Conservation (phyloP, 352 stramenopile genomes). For the Globisporangium takayamanum region DNA sequence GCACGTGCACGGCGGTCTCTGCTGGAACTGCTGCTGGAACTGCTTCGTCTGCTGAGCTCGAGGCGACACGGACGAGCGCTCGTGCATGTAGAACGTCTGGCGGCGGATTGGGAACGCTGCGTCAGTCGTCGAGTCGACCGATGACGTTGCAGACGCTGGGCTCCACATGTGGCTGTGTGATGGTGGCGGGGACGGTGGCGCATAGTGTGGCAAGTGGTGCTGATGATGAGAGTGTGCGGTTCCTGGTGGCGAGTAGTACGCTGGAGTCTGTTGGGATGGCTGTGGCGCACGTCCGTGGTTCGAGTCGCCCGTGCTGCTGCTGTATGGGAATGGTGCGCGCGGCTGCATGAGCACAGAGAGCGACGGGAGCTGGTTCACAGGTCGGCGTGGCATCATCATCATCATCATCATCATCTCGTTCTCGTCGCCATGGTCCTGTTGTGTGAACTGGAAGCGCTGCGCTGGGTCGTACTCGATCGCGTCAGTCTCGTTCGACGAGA, state of each 20-base stretch:
- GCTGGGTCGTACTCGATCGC: conserved; percentile 12
- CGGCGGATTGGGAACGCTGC: conserved; percentile 10
- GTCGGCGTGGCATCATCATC: too few relatives aligned
- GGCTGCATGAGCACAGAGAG: conserved; percentile 16
- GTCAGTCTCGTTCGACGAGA: conserved; percentile 10
- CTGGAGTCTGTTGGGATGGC: not conserved
- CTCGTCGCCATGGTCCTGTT: too few relatives aligned
- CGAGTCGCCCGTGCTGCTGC: not conserved
- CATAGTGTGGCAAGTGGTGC: conserved; percentile 3
- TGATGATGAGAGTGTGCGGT: not conserved
- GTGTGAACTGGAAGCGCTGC: conserved; percentile 3
- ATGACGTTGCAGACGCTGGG: conserved; percentile 9
- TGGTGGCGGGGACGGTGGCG: conserved; percentile 6
- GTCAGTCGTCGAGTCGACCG: conserved; percentile 1
- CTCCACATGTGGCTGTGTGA: conserved; percentile 3
- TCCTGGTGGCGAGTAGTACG: not conserved
- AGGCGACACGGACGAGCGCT: not conserved
- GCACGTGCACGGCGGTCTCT: conserved; percentile 6
- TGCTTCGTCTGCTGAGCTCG: not conserved
- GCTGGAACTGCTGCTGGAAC: not conserved
- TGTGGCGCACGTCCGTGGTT: not conserved
- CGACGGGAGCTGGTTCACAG: conserved; percentile 3
- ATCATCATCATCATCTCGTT: too few relatives aligned
- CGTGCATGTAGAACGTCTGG: conserved; percentile 9
- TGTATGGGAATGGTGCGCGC: not conserved